Percentiles rank a stretch among this genome's conserved stretches.
These are phyloP conservation scores for Omphalotus guepiniiformis DNA, from an alignment of 768 basidiomycete species.

Conservation along the genomic window DNA sequence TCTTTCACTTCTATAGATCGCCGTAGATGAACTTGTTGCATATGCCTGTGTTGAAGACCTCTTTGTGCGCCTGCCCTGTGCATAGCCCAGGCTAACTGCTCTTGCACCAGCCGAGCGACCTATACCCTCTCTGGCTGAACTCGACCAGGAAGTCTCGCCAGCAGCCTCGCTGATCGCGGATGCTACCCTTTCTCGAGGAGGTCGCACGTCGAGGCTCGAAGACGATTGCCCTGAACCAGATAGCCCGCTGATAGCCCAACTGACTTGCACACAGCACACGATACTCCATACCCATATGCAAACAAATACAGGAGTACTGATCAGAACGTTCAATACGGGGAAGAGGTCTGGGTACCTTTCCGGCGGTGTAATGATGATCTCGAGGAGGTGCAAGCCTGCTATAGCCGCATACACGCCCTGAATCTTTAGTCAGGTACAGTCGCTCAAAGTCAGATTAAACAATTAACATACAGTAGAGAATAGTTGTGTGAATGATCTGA, in stretches of 20 bases:
- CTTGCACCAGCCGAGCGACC: constrained; percentile 1
- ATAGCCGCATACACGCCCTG: constrained; percentile 56
- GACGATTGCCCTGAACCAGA: constrained; percentile 11
- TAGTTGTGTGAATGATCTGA: constrained; percentile 45
- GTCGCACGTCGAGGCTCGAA: background rate
- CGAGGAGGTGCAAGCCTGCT: constrained; percentile 55
- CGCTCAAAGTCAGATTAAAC: too few relatives aligned
- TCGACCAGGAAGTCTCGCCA: background rate
- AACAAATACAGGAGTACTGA: constrained; percentile 77
- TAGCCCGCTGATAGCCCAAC: constrained; percentile 73
- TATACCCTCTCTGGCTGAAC: background rate
- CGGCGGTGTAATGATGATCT: constrained; percentile 60
- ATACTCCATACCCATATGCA: constrained; percentile 89
- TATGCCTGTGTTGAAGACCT: constrained; percentile 7
- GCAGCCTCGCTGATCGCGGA: background rate
- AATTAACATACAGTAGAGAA: constrained; percentile 53
- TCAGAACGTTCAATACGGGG: constrained; percentile 77
- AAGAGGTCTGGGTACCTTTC: constrained; percentile 81
- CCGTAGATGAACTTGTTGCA: too few relatives aligned
- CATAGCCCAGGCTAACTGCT: constrained; percentile 2
- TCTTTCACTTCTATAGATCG: too few relatives aligned
- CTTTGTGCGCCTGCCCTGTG: background rate
- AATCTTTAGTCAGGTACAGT: constrained; percentile 2
- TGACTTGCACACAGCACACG: constrained; percentile 71
- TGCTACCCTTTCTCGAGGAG: background rate